Conservation (phyloP, 768 basidiomycete species). For the Neoboletus subvelutipes region DNA sequence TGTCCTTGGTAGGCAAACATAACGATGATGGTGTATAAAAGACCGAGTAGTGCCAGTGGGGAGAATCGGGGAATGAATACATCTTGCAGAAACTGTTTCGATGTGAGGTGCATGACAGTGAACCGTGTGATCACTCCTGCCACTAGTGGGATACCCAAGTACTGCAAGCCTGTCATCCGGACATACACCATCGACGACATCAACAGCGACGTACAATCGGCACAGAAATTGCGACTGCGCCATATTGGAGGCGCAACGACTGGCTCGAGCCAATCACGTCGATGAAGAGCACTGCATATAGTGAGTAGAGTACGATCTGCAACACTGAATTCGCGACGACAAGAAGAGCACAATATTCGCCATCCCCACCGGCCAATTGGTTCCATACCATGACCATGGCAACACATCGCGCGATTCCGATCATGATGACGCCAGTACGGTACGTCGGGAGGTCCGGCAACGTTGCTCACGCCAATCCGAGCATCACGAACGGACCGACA, state of each 20-base stretch:
- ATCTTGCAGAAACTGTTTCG: conserved; percentile 49
- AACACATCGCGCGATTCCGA: conserved; percentile 46
- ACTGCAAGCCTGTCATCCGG: conserved; percentile 39
- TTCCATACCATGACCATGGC: conserved; percentile 87
- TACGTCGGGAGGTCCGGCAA: conserved; percentile 76
- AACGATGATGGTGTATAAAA: conserved; percentile 79
- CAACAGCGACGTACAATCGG: conserved; percentile 55
- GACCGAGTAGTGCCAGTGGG: conserved; percentile 67
- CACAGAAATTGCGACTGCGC: conserved; percentile 61
- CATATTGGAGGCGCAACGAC: conserved; percentile 50
- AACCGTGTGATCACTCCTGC: conserved; percentile 73
- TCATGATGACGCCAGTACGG: conserved; percentile 76
- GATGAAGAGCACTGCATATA: conserved; percentile 71
- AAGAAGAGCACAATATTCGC: conserved; percentile 73
- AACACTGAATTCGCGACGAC: conserved; percentile 79
- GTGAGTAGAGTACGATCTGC: conserved; percentile 70
- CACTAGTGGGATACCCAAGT: conserved; percentile 77
- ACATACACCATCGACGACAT: not conserved
- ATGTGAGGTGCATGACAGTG: conserved; percentile 43
- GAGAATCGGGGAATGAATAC: conserved; percentile 69
- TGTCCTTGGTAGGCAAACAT: conserved; percentile 72
- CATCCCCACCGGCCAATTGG: conserved; percentile 65
- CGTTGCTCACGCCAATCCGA: conserved; percentile 80
- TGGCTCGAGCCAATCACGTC: conserved; percentile 58
- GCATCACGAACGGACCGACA: conserved; percentile 77